These are phyloP conservation scores for Sporothrix euskadiensis DNA, from an alignment of 2,329 filamentous ascomycete species.

Conservation along the genomic window DNA sequence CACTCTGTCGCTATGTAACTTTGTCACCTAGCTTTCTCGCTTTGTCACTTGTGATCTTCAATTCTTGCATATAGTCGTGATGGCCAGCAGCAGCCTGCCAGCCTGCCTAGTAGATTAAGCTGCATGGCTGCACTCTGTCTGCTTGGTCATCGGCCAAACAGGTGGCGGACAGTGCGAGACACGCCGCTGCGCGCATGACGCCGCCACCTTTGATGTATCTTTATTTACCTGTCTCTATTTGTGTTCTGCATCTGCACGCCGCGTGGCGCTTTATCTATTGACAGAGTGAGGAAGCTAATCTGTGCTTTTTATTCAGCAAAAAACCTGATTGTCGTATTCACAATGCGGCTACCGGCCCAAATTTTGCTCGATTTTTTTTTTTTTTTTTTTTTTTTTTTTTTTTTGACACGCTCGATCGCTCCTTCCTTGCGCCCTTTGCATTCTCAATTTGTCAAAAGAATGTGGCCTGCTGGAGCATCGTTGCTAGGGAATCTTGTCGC, in stretches of 20 bases:
- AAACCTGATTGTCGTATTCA: not conserved
- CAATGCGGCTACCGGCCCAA: not conserved
- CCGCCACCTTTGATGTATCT: not conserved
- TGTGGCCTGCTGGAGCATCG: not conserved
- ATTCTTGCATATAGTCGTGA: not conserved
- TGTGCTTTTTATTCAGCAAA: not conserved
- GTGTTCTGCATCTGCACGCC: not conserved
- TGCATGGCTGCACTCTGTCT: not conserved
- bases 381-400: too few relatives aligned
- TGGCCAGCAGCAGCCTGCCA: not conserved
- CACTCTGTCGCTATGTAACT: not conserved
- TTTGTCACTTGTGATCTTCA: not conserved
- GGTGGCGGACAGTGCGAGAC: not conserved
- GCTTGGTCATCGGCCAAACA: not conserved
- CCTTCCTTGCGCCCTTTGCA: not conserved
- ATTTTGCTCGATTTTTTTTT: not conserved
- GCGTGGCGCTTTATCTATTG: not conserved
- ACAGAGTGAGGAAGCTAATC: not conserved
- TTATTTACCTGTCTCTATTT: not conserved
- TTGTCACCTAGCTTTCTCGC: not conserved
- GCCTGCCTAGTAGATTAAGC: too few relatives aligned
- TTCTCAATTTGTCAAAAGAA: slow-evolving; percentile 11
- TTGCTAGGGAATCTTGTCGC: slow-evolving; percentile 5
- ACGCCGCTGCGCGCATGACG: not conserved
- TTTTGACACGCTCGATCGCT: not conserved